A percentile compares a stretch with the other conserved stretches of the same genome.
Conservation (phyloP, 169 alveolate genomes). For the Theileria sp. region DNA sequence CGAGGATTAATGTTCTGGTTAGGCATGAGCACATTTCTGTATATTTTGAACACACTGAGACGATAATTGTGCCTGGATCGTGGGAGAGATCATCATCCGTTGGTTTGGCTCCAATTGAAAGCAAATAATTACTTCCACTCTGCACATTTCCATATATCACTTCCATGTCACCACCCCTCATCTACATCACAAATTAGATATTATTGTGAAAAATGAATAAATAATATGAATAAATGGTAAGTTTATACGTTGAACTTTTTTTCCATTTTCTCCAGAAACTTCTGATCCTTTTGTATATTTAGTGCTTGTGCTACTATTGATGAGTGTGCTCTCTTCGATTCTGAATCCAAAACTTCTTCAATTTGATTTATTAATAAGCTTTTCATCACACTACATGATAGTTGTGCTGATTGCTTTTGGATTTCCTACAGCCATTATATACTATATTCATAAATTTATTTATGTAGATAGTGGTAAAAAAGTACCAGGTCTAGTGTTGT, state of each 20-base stretch:
- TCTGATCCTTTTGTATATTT: slow-evolving; percentile 66
- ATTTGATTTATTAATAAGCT: slow-evolving; percentile 70
- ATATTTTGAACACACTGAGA: slow-evolving; percentile 74
- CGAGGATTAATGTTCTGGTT: slow-evolving; percentile 73
- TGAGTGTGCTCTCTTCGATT: slow-evolving; percentile 68
- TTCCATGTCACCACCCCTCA: slow-evolving; percentile 70
- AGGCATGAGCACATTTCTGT: slow-evolving; percentile 73
- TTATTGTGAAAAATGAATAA: background rate
- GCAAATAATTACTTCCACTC: slow-evolving; percentile 71
- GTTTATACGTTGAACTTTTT: slow-evolving; percentile 61
- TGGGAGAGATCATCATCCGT: slow-evolving; percentile 69
- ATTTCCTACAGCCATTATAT: slow-evolving; percentile 20
- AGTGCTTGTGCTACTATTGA: slow-evolving; percentile 64
- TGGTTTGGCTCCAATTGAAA: slow-evolving; percentile 69
- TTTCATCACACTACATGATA: slow-evolving; percentile 74
- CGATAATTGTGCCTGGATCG: slow-evolving; percentile 73
- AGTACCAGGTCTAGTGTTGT: slow-evolving; percentile 55
- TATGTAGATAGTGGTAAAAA: no score
- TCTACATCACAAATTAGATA: background rate
- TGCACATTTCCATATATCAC: slow-evolving; percentile 76
- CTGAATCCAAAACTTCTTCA: slow-evolving; percentile 76
- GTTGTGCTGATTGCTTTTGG: slow-evolving; percentile 72
- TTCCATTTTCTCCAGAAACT: slow-evolving; percentile 67
- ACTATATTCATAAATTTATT: no score
- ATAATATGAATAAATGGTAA: background rate